Base-by-base conservation (phyloP, 148 eudicot species). In the Diospyros lotus region DNA sequence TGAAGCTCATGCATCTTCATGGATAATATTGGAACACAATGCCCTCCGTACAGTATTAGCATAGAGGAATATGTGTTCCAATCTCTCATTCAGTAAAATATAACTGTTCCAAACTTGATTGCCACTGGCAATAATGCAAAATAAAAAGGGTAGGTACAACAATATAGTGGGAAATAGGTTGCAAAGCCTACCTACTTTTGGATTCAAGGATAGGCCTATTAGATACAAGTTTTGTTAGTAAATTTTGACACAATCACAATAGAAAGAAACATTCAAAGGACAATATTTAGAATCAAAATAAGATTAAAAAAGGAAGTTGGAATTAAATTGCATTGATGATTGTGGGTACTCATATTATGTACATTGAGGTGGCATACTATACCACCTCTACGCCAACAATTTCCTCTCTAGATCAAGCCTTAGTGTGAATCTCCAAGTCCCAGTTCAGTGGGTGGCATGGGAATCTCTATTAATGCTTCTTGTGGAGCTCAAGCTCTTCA, bases 131-230 rank as follows among this genome's bases (percentile, higher is more conserved):
- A 46, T 15, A 18, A 45, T 10, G 10, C 45, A 39, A 38, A 67
- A 50, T 11, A 66, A 66, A 7, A 45, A 3, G 55, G 50, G 48
- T 46, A 10, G 43, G 43, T 67, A 54, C 43, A 56, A 5, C 39
- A 77, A 61, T 13, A 53, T 17, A 43, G 54, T 43, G 15, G 13
- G 43, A 53, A 52, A 54, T 46, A 43, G 5, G 45, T 13, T 11
- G 65, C 7, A 63, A 64, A 28, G 52, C 72, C 71, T 63, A 77
- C n/a, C 48, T 28, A 54, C 13, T 53, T 15, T 71, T 13, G 71
- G 10, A 40, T 61, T 55, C 8, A 67, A 71, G 46, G n/a, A 46
- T 38, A 48, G 69, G 66, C 52, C 39, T 44, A 40, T 39, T 42
- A 59, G 50, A n/a, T 59, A 10, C 12, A 70, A 51, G 62, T 71